Percentiles rank a stretch among this genome's conserved stretches.
These are phyloP conservation scores for Camellia sinensis DNA, from an alignment of 148 eudicot species.

Conservation along the genomic window DNA sequence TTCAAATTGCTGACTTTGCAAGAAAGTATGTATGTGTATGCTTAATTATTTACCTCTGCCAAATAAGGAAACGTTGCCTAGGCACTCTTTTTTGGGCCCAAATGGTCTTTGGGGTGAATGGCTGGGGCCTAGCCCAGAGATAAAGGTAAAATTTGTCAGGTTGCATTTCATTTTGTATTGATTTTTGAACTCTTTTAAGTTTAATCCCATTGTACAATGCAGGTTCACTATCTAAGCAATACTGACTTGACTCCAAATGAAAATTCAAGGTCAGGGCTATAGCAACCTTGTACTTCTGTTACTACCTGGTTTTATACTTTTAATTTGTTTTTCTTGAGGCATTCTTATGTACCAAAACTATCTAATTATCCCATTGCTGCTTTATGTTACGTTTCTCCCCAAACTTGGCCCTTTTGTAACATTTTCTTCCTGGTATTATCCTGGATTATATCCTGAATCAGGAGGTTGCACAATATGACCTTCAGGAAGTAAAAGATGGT, in stretches of 20 bases:
- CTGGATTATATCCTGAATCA: constrained; percentile 44
- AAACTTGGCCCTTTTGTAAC: not conserved
- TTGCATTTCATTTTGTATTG: not conserved
- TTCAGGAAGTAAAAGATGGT: constrained; percentile 37
- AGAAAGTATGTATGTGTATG: constrained; percentile 11
- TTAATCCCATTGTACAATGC: constrained; percentile 21
- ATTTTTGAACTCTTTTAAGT: not conserved
- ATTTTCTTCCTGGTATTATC: not conserved
- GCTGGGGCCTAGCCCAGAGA: constrained; percentile 66
- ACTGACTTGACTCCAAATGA: constrained; percentile 47
- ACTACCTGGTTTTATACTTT: not conserved
- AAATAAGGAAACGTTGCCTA: constrained; percentile 81
- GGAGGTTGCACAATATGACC: constrained; percentile 35
- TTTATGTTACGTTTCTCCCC: not conserved
- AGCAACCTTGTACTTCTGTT: not conserved
- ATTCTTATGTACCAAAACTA: not conserved
- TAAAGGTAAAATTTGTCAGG: constrained; percentile 46
- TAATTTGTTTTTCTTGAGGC: not conserved
- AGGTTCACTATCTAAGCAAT: constrained; percentile 79
- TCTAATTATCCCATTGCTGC: not conserved
- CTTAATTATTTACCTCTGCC: constrained; percentile 55
- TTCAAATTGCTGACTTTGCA: constrained; percentile 3
- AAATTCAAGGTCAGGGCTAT: constrained; percentile 50
- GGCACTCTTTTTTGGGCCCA: constrained; percentile 85
- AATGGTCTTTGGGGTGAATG: constrained; percentile 78